Base-by-base conservation (phyloP, 805 yeast species). In the Cyberlindnera samutprakarnensis region DNA sequence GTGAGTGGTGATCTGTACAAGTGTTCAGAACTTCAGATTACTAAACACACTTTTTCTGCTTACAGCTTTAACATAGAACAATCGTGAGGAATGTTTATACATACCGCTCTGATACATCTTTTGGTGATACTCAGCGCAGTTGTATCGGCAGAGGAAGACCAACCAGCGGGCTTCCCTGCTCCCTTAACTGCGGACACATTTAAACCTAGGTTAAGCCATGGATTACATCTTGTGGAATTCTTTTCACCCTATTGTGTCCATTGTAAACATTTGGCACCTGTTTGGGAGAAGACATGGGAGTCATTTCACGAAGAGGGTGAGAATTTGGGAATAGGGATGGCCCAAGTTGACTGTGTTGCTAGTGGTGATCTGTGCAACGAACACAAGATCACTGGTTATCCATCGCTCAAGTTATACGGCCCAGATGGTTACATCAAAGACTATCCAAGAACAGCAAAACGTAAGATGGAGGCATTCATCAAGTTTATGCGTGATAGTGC, bases 161-260 rank as follows among this genome's bases (percentile, higher is more conserved):
- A 6, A 25, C 13, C 28, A 15, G 19, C 15, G 21, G 18, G 20
- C 1, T 47, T 63, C 27, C 92, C 92, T 0, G 65, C 57, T 3
- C 63, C 67, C 2, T 53, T 85, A 28, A 72, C 67, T 0, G 42
- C 52, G 4, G 66, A 57, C 1, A 65, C 61, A 14, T 85, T 82
- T 48, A 75, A 72, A 32, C 38, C 53, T 10, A 58, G 61, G 23
- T 49, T 74, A n/a, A 50, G 62, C 14, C 57, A 64, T 8, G 80
- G 80, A 3, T 58, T 77, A 14, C 79, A 87, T 47, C 67, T 90
- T 49, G 78, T 90, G 21, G 96, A 90, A 58, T 88, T 86, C 57
- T 92, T 59, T 53, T 85, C 95, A 20, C 98, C 98, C 0, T 78
- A 78, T 48, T 92, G 98, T 54, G 54, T 62, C 7, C 97, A 90